These are phyloP conservation scores for Haplographium delicatum DNA, from an alignment of 495 filamentous ascomycete genomes.

Conservation along the genomic window DNA sequence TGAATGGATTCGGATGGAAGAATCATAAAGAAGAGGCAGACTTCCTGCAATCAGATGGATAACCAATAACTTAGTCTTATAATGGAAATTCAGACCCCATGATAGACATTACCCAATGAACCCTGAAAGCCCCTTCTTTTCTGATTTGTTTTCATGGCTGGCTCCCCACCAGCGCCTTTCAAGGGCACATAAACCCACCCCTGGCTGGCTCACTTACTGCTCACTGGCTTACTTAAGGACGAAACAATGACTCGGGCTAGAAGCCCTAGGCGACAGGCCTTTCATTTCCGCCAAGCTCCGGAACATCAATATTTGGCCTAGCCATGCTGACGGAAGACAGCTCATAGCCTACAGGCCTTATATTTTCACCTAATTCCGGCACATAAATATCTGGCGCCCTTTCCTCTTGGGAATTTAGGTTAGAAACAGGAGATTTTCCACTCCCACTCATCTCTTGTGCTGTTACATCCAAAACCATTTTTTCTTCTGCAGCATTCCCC, in stretches of 20 bases:
- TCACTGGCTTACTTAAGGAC: neutral
- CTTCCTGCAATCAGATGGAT: too few relatives aligned
- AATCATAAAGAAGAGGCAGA: too few relatives aligned
- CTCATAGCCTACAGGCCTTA: conserved; percentile 4
- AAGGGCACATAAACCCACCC: neutral
- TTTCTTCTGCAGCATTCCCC: conserved; percentile 4
- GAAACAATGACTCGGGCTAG: conserved; percentile 1
- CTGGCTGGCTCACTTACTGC: neutral
- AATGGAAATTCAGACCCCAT: neutral
- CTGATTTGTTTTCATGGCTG: neutral
- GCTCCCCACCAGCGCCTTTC: neutral
- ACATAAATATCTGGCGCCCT: conserved; percentile 3
- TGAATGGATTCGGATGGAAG: too few relatives aligned
- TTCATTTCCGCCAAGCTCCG: conserved; percentile 1
- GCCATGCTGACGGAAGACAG: conserved; percentile 1
- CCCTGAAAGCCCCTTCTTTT: neutral
- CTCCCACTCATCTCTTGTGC: conserved; percentile 1
- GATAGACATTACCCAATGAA: neutral
- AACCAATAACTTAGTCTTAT: conserved; percentile 1
- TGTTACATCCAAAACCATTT: conserved; percentile 2
- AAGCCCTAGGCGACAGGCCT: conserved; percentile 1
- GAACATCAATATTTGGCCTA: conserved; percentile 4
- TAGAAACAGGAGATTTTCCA: conserved; percentile 3
- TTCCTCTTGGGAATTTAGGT: conserved; percentile 3
- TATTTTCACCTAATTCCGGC: conserved; percentile 4